Evolutionary conservation across 106 monocot genomes (phyloP), one percentile per base, ranked within the genome.

Genomic region (Allium cepa): DNA sequence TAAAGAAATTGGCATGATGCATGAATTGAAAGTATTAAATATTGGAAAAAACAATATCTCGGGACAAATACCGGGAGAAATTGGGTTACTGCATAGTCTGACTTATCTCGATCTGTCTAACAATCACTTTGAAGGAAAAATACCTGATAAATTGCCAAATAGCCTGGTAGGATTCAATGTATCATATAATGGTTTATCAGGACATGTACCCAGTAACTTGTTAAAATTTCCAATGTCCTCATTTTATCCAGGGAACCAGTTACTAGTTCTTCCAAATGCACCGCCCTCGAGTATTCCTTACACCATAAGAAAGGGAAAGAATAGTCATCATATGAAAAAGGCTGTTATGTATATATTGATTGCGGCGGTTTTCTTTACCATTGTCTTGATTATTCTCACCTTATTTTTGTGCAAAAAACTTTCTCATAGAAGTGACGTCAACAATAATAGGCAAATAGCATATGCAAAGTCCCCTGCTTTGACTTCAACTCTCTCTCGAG

Each of bases 161-260:
- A 46, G 66, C 22, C 82, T 92, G 60, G 22, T 76, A 10, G 69
- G 57, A 63, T 83, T 92, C 64, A 81, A 92, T 63, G 82, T 88
- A 15, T 88, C 92, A 17, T 83, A 83, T 59, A 92, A 92, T 64
- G 64, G 73, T 73, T 77, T 92, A 17, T 85, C 92, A 27, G 92
- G 92, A 16, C 66, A n/a, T 52, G 78, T 88, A 69, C 92, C 92
- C 4, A 53, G 66, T 26, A 92, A 83, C 65, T 71, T 92, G 27
- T n/a, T 80, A 66, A 80, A 77, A 57, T 88, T 92, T 71, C 92
- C 92, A 17, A 63, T 80, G 52, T 92, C 92, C 53, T 82, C 92
- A 16, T 92, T 92, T 63, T 85, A 72, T 69, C 92, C 92, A 8
- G 92, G 92, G 55, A 92, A 92, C 68, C 10, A 75, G 16, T 59